Percentiles rank a stretch among this genome's conserved stretches.
phyloP scores from a whole-genome alignment of 352 stramenopile species.

The Elongisporangium anandrum region DNA sequence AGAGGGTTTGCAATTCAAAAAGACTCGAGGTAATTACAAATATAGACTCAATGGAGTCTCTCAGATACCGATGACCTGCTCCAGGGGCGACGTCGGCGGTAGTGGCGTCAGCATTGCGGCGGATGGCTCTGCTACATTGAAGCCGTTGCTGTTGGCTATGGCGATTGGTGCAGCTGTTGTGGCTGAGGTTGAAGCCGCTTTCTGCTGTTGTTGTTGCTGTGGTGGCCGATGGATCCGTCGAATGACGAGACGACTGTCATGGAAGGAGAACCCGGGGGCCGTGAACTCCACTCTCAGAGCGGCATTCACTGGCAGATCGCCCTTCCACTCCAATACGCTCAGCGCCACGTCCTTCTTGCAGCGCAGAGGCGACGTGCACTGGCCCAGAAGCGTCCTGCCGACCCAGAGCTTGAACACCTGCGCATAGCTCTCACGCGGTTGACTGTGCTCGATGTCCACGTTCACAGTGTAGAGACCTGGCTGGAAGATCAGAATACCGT shows the following conservation, averaged over 20 bases:
- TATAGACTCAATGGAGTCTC: neutral
- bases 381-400: slow-evolving; percentile 30
- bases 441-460: slow-evolving; percentile 35
- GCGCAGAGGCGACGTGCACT: slow-evolving; percentile 30
- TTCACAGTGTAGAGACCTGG: slow-evolving; percentile 37
- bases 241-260: slow-evolving; percentile 37
- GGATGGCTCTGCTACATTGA: neutral
- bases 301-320: slow-evolving; percentile 20
- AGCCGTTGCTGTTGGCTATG: neutral
- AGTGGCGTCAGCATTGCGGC: neutral
- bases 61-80: neutral
- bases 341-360: slow-evolving; percentile 38
- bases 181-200: neutral
- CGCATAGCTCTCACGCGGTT: slow-evolving; percentile 29
- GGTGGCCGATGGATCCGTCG: slow-evolving; percentile 14
- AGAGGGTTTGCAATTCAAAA: neutral
- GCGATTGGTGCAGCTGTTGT: neutral
- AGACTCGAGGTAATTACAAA: neutral
- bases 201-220: neutral
- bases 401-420: slow-evolving; percentile 34
- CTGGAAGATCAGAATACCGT: slow-evolving; percentile 20
- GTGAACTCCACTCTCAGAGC: slow-evolving; percentile 38
- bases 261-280: slow-evolving; percentile 34
- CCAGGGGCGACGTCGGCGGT: neutral
- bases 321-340: slow-evolving; percentile 29